Base-by-base conservation (phyloP, 345 rosid species). In the Physaria fendleri region DNA sequence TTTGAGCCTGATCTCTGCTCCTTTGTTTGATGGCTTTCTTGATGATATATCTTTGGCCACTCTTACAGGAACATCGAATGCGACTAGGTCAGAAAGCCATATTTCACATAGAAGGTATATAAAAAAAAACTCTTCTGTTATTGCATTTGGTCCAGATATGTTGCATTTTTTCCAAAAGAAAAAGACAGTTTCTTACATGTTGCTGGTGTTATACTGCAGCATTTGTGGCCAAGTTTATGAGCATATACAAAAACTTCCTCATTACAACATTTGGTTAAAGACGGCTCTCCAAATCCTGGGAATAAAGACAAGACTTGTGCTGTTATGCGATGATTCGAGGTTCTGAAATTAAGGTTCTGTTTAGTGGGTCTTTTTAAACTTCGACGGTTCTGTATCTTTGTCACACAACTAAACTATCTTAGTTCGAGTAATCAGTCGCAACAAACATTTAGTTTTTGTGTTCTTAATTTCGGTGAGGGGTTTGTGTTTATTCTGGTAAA, bases 161-260 rank as follows among this genome's bases (percentile, higher is more conserved):
- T n/a, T n/a, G n/a, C n/a, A n/a, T n/a, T n/a, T n/a, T n/a, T n/a
- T n/a, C n/a, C n/a, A n/a, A n/a, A n/a, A n/a, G n/a, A n/a, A n/a
- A n/a, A n/a, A n/a, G n/a, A n/a, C n/a, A n/a, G n/a, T n/a, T n/a
- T n/a, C n/a, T n/a, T n/a, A n/a, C n/a, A n/a, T n/a, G n/a, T n/a
- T n/a, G n/a, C n/a, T 28, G 68, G 12, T 52, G 33, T 8, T 29
- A 59, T 30, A 32, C 48, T 76, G 78, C 89, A 87, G 96, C 96
- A 40, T 91, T 91, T 72, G 80, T 88, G 56, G 95, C 96, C 56
- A 91, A 91, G 82, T 91, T 91, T 74, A 84, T 91, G 96, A 91
- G 98, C 79, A 71, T 85, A 45, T 91, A 91, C 28, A 91, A 85
- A 65, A 84, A 78, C 38, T 91, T 91, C 64, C 95, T 91, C 40